These are phyloP conservation scores for Zasmidium angulare DNA, from an alignment of 2,329 filamentous ascomycete species.

Conservation along the genomic window DNA sequence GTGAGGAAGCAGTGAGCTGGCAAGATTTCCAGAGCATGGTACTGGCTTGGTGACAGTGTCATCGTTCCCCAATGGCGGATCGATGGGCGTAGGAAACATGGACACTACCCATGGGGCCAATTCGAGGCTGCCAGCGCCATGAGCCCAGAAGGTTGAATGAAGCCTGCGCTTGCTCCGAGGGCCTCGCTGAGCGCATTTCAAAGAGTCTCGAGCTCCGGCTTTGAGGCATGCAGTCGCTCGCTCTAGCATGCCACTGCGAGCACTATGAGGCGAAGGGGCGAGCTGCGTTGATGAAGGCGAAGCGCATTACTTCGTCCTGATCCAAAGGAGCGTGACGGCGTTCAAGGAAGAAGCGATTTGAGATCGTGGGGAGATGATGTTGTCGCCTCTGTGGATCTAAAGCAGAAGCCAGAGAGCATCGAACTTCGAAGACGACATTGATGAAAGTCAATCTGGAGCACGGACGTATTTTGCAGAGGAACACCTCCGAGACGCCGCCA, in stretches of 20 bases:
- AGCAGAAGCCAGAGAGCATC: neutral
- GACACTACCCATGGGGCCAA: constrained; percentile 30
- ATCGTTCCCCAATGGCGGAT: constrained; percentile 15
- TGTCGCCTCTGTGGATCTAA: neutral
- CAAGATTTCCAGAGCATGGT: neutral
- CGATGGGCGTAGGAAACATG: constrained; percentile 4
- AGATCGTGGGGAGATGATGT: neutral
- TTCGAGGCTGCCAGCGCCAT: constrained; percentile 51
- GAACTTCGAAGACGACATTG: neutral
- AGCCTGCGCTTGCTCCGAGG: constrained; percentile 49
- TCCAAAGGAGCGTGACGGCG: neutral
- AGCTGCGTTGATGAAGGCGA: neutral
- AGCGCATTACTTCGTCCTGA: neutral
- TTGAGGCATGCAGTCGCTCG: constrained; percentile 59
- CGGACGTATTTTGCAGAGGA: neutral
- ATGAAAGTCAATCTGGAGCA: neutral
- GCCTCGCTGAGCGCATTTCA: constrained; percentile 41
- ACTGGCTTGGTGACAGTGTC: neutral
- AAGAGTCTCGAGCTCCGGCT: constrained; percentile 54
- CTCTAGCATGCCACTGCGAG: constrained; percentile 55
- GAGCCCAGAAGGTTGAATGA: constrained; percentile 57
- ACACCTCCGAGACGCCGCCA: too few species aligned
- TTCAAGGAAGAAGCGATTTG: neutral
- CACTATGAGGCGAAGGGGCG: neutral
- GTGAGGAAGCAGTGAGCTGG: neutral